Percentiles rank a stretch among this genome's conserved stretches.
phyloP scores from a whole-genome alignment of 345 rosid species.

The Noccaea bulbosa region DNA sequence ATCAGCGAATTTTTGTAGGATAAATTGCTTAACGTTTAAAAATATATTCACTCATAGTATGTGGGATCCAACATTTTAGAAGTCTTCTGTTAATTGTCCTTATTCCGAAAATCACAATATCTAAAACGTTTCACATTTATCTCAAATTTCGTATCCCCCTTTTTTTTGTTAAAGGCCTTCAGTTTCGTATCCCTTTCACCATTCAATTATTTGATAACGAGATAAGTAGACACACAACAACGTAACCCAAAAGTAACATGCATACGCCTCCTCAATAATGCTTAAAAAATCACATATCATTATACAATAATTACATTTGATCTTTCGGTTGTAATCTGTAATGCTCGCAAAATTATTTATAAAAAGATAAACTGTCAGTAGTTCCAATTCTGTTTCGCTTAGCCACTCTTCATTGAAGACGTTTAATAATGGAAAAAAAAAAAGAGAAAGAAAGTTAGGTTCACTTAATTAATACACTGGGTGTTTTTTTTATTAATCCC shows the following conservation, averaged over 20 bases:
- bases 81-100: not conserved
- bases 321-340: not conserved
- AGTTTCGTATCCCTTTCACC: not conserved
- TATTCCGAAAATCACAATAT: not conserved
- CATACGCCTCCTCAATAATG: constrained; percentile 12
- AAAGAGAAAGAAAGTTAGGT: constrained; percentile 19
- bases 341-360: not conserved
- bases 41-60: not conserved
- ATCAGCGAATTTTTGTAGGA: no score
- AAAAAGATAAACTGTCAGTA: constrained; percentile 7
- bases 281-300: not conserved
- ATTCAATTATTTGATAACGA: constrained; percentile 3
- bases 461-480: constrained; percentile 16
- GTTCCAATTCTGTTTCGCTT: not conserved
- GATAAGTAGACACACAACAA: not conserved
- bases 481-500: not conserved
- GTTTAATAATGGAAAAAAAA: not conserved
- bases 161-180: no score
- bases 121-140: not conserved
- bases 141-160: not conserved
- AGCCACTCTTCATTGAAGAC: constrained; percentile 15
- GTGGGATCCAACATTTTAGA: constrained; percentile 1
- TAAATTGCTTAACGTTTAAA: no score
- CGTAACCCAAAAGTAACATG: not conserved
- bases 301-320: constrained; percentile 11